phyloP scores from a whole-genome alignment of 176 grass and related monocot genomes.

The Rhynchospora tenuis region DNA sequence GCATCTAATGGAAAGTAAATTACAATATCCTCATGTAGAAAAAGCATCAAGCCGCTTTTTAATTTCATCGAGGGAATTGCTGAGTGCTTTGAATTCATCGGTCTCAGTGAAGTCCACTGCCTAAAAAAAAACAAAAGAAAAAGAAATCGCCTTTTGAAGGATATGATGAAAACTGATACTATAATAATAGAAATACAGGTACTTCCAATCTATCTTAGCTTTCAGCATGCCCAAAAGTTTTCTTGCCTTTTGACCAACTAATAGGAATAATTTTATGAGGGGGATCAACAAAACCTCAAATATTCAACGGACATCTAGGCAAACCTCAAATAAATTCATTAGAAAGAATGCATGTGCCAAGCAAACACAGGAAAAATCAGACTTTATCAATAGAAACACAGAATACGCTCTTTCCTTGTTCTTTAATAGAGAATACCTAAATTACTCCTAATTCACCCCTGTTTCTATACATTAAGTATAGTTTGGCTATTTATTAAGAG shows the following conservation, averaged over 20 bases:
- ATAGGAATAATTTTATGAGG: neutral
- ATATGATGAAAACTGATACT: neutral
- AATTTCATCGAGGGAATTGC: conserved; percentile 54
- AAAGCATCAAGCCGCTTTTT: conserved; percentile 32
- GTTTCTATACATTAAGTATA: neutral
- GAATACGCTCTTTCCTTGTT: neutral
- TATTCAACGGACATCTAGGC: neutral
- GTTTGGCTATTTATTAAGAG: neutral
- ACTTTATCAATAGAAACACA: neutral
- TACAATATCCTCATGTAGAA: conserved; percentile 8
- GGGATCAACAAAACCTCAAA: neutral
- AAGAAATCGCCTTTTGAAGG: neutral
- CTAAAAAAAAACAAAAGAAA: conserved; percentile 31
- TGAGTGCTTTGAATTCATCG: conserved; percentile 50
- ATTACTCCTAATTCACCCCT: neutral
- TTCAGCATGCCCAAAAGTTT: neutral
- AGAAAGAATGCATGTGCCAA: neutral
- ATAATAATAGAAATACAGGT: neutral
- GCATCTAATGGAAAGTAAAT: neutral
- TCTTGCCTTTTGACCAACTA: neutral
- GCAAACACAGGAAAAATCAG: neutral
- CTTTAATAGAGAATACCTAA: neutral
- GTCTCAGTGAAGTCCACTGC: conserved; percentile 53
- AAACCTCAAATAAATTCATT: neutral
- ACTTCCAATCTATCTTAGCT: neutral